Evolutionary conservation across 345 rosid genomes (phyloP), one percentile per base, ranked within the genome.

Genomic region (Triadica sebifera): DNA sequence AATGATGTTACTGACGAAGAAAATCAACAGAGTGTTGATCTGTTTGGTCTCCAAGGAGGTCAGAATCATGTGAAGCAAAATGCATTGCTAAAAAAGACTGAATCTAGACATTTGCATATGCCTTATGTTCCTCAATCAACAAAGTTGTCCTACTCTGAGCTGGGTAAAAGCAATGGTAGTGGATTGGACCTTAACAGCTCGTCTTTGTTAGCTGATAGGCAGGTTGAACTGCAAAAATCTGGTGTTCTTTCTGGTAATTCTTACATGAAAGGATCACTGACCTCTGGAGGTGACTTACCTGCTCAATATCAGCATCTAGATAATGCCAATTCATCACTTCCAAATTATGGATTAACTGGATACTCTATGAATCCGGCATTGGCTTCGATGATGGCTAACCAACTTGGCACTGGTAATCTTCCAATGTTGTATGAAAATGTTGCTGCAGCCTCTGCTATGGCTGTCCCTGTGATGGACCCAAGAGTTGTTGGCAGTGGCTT

Each of bases 401-500:
- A 94, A 66, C 82, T 88, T 63, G 92, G 91, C 53, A 74, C 73
- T 37, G 85, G 84, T 70, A 89, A 76, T 82, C 77, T 81, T 50
- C 88, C 97, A 16, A 90, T 90, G 41, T 77, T 84, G 67, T 92
- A 80, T 85, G 96, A 90, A 52, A 89, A 92, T 88, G 87, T 82
- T 79, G 85, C 94, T 38, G 87, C 90, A 2, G 88, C 88, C 34
- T 83, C 90, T 6, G 84, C 89, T 71, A 57, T 86, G 83, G 91
- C 81, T 34, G 77, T 72, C 34, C 82, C 89, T 63, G 93, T 92
- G 78, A 69, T 89, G 82, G 95, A 93, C 72, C 79, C 91, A 0
- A 85, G 97, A 78, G 66, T 85, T 52, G 81, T 89, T 55, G 93
- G 89, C 12, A 90, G 92, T 68, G 87, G 89, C 64, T 73, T 77